Evolutionary conservation across 2,329 filamentous ascomycete genomes (phyloP), one percentile per base, ranked within the genome.

Genomic region (Periconia macrospinosa): DNA sequence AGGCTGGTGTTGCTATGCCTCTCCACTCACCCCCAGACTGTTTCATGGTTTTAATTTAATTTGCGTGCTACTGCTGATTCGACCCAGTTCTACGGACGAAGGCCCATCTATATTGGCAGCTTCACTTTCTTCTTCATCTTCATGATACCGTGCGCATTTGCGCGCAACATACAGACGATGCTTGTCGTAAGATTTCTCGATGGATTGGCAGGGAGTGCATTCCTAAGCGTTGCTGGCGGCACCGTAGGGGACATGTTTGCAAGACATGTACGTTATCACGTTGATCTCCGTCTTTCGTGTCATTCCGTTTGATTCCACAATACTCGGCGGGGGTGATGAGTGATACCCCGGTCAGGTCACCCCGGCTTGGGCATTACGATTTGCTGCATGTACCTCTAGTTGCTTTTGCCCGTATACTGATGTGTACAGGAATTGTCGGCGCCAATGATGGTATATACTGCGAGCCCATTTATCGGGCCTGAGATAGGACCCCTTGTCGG

Each of bases 81-180:
- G 15, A 55, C 51, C 11, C 43, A 86, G 76, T 94, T 96, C 71
- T 95, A 91, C 71, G 92, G 92, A 41, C 84, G 92, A 15, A 80
- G 91, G 45, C 88, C 87, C 20, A 90, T 96, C 66, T 96, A 95
- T 71, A 80, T 95, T 35, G 76, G 80, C 19, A 88, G 90, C 0
- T 93, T 92, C 73, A 70, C 80, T 2, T 81, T 89, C 61, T 96
- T 92, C 71, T 65, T 92, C 46, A 83, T 95, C 57, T 95, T 88
- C 84, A 76, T 94, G 53, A 85, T 96, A 47, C 91, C 91, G 0
- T 90, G 88, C 59, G 91, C 91, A 1, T 86, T 92, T 18, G 89
- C 90, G n/a, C 78, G 79, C 50, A 95, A 95, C 66, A 89, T 92
- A n/a, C 76, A 85, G 60, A 94, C 91, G 6, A 85, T 95, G 79